These are phyloP conservation scores for Colletotrichum eleusines DNA, from an alignment of 2,329 filamentous ascomycete genomes.

Conservation along the genomic window DNA sequence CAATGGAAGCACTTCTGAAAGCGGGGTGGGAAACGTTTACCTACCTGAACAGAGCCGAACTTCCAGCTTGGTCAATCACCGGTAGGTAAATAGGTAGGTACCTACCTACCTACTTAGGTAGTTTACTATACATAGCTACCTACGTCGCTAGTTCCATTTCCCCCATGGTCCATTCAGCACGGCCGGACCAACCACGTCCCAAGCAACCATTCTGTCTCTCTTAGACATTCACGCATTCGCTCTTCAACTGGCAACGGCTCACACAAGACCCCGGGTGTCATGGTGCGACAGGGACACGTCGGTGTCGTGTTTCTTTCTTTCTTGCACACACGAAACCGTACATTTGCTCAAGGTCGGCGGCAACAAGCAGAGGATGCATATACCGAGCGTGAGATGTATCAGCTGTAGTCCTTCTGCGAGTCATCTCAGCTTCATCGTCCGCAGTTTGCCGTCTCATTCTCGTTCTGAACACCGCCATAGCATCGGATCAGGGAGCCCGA, in stretches of 20 bases:
- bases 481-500: slow-evolving; percentile 15
- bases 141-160: slow-evolving; percentile 3
- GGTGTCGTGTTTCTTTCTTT: neutral
- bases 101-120: too few relatives aligned
- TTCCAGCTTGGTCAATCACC: slow-evolving; percentile 24
- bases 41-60: slow-evolving; percentile 31
- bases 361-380: neutral
- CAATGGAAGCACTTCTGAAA: slow-evolving; percentile 32
- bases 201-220: neutral
- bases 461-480: neutral
- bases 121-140: neutral
- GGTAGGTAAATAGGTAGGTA: neutral
- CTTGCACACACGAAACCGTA: neutral
- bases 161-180: neutral
- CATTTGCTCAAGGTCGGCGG: neutral
- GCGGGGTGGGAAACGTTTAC: slow-evolving; percentile 11
- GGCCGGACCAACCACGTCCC: neutral
- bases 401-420: neutral
- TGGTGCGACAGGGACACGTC: neutral
- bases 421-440: neutral
- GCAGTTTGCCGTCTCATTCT: slow-evolving; percentile 21
- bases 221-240: neutral
- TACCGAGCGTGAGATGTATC: too few relatives aligned
- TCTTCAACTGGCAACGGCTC: neutral
- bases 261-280: neutral